Conservation (phyloP, 306 rosid genomes). For the Gynostemma pentaphyllum region DNA sequence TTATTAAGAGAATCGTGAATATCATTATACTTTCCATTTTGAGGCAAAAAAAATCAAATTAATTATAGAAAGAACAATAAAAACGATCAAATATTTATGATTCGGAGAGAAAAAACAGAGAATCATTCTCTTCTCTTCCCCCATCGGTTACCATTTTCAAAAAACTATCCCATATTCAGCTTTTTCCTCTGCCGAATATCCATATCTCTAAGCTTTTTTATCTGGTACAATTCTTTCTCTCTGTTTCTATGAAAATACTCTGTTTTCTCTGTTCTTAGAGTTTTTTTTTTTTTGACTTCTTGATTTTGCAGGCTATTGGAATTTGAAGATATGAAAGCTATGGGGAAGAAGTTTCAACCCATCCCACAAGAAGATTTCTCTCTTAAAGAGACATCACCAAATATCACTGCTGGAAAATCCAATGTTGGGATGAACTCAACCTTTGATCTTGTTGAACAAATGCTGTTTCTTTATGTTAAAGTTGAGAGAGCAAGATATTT, state of each 20-base stretch:
- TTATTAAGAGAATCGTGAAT: too few relatives aligned
- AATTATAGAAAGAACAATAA: too few relatives aligned
- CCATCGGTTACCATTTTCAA: background rate
- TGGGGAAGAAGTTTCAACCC: conserved; percentile 17
- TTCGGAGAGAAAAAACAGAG: too few relatives aligned
- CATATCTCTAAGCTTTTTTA: background rate
- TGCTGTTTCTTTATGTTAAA: conserved; percentile 32
- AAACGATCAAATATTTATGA: too few relatives aligned
- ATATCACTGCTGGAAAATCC: conserved; percentile 16
- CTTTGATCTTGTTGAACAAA: conserved; percentile 35
- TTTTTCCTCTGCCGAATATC: background rate
- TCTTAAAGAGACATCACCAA: conserved; percentile 20
- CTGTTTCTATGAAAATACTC: background rate
- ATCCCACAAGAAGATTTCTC: conserved; percentile 24
- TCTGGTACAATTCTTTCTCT: background rate
- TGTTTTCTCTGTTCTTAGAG: background rate
- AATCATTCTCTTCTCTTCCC: conserved; percentile 2
- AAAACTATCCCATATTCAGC: background rate
- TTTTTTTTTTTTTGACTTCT: background rate
- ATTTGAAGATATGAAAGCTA: background rate
- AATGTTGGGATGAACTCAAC: background rate
- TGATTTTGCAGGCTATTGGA: background rate
- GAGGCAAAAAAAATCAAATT: too few relatives aligned
- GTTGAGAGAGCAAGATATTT: conserved; percentile 23
- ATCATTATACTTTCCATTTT: too few relatives aligned